Evolutionary conservation across 257 asterid genomes (phyloP), one percentile per base, ranked within the genome.

Genomic region (Rauvolfia tetraphylla): DNA sequence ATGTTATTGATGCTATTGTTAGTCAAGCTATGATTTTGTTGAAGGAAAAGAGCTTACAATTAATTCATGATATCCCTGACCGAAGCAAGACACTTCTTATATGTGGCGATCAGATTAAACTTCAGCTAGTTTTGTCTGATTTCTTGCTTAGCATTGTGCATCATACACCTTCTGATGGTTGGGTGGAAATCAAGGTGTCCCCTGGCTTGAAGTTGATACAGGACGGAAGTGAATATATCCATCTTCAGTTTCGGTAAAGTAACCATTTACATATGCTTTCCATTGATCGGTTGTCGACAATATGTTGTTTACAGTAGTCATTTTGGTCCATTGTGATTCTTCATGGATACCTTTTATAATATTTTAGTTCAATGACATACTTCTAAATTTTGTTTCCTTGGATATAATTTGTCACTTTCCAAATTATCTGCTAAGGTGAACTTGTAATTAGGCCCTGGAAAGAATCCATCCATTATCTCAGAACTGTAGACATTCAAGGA

Each of bases 21-120:
- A 87, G 93, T 82, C 96, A 91, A 84, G 89, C 84, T 61, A 90
- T 91, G 96, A 78, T 80, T 73, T 78, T 84, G 79, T 71, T 91
- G 76, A 79, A 76, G 29, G 88, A 88, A 56, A 91, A 87, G 75
- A 79, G 80, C 42, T 67, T 90, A 81, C 90, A 79, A 34, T 72
- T 88, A 33, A 67, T 88, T 53, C 77, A 68, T 36, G 89, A 88
- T 57, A 83, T 91, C 70, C 89, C 91, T 0, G 90, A 88, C 56
- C 83, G 83, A 54, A 81, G 88, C 67, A 86, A 82, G 73, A 78
- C 83, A 34, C 75, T 90, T 3, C 29, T 70, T 39, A 74, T 91
- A 18, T 86, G 74, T 72, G 96, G 92, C 10, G 96, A 91, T 69
- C 86, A 76, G 79, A 86, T 87, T 62, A 91, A 86, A 79, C 90